Conservation (phyloP, 306 rosid genomes). For the Astragalus glycyphyllos region DNA sequence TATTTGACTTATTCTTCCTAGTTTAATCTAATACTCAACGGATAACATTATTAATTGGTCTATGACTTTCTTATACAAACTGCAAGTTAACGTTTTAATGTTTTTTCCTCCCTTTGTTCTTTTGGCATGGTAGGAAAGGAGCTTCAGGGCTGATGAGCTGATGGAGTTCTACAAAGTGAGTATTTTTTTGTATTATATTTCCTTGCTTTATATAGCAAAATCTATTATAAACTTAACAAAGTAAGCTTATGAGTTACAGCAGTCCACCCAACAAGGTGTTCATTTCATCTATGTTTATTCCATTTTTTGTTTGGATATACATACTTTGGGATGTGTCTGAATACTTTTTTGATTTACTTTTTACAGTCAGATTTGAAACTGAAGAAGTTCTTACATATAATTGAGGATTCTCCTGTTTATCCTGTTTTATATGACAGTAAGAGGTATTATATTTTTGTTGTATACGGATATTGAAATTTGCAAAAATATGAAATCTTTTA, state of each 20-base stretch:
- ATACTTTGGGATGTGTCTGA: constrained; percentile 23
- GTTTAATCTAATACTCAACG: not conserved
- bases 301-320: constrained; percentile 5
- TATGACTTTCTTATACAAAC: constrained; percentile 18
- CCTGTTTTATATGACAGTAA: constrained; percentile 82
- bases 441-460: constrained; percentile 55
- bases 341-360: constrained; percentile 43
- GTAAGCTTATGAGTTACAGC: constrained; percentile 12
- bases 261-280: constrained; percentile 24
- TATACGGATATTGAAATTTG: constrained; percentile 9
- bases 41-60: constrained; percentile 22
- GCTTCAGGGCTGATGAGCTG: constrained; percentile 83
- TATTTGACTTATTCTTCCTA: not conserved
- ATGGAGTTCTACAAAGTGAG: constrained; percentile 95
- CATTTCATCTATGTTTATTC: not conserved
- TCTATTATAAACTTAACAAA: not conserved
- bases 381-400: constrained; percentile 96
- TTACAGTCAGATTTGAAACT: constrained; percentile 91
- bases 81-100: constrained; percentile 17
- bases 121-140: constrained; percentile 60
- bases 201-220: not conserved
- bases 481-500: constrained; percentile 36
- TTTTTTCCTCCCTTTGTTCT: constrained; percentile 7
- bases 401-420: constrained; percentile 75
- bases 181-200: constrained; percentile 39